Percentiles rank a stretch among this genome's conserved stretches.
phyloP scores from a whole-genome alignment of 2,329 filamentous ascomycete genomes.

The Fusarium tuaranense region DNA sequence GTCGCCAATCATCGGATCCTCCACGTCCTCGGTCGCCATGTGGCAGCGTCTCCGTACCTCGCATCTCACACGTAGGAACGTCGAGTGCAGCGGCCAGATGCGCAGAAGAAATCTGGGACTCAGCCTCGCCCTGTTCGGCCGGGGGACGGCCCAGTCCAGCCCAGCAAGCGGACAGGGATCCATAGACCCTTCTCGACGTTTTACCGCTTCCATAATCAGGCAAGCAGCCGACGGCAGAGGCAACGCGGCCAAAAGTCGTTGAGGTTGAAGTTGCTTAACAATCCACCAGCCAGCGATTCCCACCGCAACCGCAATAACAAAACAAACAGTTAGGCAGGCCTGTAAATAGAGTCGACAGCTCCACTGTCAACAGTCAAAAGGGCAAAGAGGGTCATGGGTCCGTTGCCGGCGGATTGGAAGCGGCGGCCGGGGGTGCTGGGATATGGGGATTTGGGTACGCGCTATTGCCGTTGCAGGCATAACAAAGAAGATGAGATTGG shows the following conservation, averaged over 20 bases:
- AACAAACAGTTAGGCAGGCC: slow-evolving; percentile 12
- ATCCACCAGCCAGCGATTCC: slow-evolving; percentile 23
- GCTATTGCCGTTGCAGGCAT: slow-evolving; percentile 44
- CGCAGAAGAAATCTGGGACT: slow-evolving; percentile 19
- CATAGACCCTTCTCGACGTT: slow-evolving; percentile 6
- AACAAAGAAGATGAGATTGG: slow-evolving; percentile 39
- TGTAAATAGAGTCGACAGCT: slow-evolving; percentile 41
- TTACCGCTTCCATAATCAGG: slow-evolving; percentile 15
- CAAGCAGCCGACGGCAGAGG: slow-evolving; percentile 18
- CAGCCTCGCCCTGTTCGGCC: slow-evolving; percentile 32
- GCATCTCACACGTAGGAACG: slow-evolving; percentile 15
- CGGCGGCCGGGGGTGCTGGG: slow-evolving; percentile 30
- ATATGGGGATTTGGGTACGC: slow-evolving; percentile 35
- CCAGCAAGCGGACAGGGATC: not conserved
- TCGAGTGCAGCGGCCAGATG: slow-evolving; percentile 7
- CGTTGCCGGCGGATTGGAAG: slow-evolving; percentile 43
- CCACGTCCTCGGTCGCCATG: slow-evolving; percentile 37
- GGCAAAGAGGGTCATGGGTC: slow-evolving; percentile 39
- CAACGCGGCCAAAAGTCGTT: slow-evolving; percentile 20
- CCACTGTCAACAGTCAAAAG: slow-evolving; percentile 37
- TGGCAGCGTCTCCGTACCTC: slow-evolving; percentile 37
- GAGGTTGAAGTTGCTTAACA: slow-evolving; percentile 40
- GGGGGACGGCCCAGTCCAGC: slow-evolving; percentile 1
- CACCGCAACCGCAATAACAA: not conserved
- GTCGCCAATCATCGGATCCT: slow-evolving; percentile 30